Evolutionary conservation across 306 rosid species (phyloP).

Genomic region (Neltuma alba): DNA sequence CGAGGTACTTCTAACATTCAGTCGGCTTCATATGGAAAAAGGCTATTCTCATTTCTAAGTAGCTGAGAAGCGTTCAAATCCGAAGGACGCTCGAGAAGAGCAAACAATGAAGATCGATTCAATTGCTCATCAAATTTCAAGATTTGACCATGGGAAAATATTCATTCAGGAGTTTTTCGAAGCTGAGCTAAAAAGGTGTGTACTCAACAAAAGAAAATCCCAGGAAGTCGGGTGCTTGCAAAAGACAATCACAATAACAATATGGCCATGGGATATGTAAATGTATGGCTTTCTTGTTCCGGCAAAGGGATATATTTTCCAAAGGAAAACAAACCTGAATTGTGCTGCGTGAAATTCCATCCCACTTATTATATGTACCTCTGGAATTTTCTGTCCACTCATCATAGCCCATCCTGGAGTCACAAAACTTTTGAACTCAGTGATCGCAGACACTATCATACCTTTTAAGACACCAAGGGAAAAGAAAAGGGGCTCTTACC

Average conservation of each 20-base stretch:
- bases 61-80: neutral
- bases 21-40: neutral
- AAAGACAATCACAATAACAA: neutral
- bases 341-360: slow-evolving; percentile 78
- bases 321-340: slow-evolving; percentile 61
- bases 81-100: neutral
- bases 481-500: slow-evolving; percentile 53
- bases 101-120: neutral
- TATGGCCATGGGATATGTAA: neutral
- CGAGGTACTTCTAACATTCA: neutral
- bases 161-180: neutral
- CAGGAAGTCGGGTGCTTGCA: neutral
- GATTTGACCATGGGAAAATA: neutral
- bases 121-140: neutral
- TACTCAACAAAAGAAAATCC: neutral
- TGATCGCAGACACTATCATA: neutral
- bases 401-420: slow-evolving; percentile 71
- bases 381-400: slow-evolving; percentile 76
- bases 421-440: slow-evolving; percentile 28
- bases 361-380: slow-evolving; percentile 79
- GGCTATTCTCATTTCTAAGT: neutral
- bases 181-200: neutral
- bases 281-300: neutral
- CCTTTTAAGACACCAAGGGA: neutral
- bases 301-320: neutral